phyloP scores from a whole-genome alignment of 2,329 filamentous ascomycete species.

The Rhynchosporium secalis region DNA sequence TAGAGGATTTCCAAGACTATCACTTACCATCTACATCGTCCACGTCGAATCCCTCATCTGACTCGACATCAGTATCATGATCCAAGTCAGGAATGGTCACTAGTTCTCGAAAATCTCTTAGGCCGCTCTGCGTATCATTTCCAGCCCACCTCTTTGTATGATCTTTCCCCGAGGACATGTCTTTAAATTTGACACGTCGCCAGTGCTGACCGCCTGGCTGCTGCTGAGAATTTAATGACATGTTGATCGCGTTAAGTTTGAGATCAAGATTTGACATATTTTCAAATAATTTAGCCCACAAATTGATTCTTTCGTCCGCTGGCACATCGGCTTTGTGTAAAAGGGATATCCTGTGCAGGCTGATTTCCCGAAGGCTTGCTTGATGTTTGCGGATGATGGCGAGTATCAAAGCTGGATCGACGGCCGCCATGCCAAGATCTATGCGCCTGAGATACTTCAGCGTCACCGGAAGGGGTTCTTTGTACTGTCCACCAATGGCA shows the following conservation, averaged over 20 bases:
- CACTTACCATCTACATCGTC: not conserved
- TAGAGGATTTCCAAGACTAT: not conserved
- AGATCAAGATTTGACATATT: slow-evolving; percentile 37
- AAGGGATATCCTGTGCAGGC: slow-evolving; percentile 46
- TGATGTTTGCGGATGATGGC: slow-evolving; percentile 46
- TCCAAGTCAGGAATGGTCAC: not conserved
- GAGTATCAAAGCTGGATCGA: slow-evolving; percentile 40
- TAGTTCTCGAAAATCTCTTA: slow-evolving; percentile 21
- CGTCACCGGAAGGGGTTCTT: slow-evolving; percentile 33
- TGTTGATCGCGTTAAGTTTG: slow-evolving; percentile 21
- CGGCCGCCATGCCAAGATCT: slow-evolving; percentile 46
- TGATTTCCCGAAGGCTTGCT: slow-evolving; percentile 46
- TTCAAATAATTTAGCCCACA: slow-evolving; percentile 46
- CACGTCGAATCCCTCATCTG: not conserved
- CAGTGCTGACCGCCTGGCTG: not conserved
- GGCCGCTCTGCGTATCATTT: slow-evolving; percentile 24
- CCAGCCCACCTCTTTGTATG: slow-evolving; percentile 23
- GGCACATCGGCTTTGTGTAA: slow-evolving; percentile 29
- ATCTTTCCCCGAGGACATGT: not conserved
- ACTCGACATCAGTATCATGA: slow-evolving; percentile 6
- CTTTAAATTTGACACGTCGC: slow-evolving; percentile 16
- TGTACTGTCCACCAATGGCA: not conserved
- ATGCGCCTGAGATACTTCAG: slow-evolving; percentile 44
- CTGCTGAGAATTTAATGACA: slow-evolving; percentile 19
- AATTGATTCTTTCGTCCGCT: slow-evolving; percentile 34